Evolutionary conservation across 2,329 filamentous ascomycete genomes (phyloP), one percentile per base, ranked within the genome.

Genomic region (Raffaelea albimanens): DNA sequence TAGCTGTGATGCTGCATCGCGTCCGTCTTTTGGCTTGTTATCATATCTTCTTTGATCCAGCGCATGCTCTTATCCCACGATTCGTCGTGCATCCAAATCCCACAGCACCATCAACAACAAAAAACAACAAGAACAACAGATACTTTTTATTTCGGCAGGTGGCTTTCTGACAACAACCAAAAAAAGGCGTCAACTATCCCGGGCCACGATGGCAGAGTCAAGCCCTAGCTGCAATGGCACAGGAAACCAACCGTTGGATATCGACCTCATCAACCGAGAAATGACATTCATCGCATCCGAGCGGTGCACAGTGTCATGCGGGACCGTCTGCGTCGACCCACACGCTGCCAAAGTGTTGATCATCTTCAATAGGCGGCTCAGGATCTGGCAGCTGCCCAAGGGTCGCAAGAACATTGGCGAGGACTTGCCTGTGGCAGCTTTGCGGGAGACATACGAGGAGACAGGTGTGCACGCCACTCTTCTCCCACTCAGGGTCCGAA

Each of bases 391-490:
- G 57, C 61, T 73, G 7, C 70, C 70, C 43, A 73, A 73, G 55
- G 70, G 71, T 42, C 64, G 69, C 51, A 71, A 71, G 56, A 67
- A 72, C 54, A 66, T 74, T 40, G 63, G 62, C 47, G 70, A 74
- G 52, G 61, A 61, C 50, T 58, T 70, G 31, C 61, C 65, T 22
- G 58, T 57, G 2, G 61, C 70, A 0, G 71, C 70, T 13, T 51
- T 73, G 14, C 67, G 70, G 23, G 71, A 73, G 56, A 72, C 70
- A 0, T 61, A 61, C 40, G 71, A 75, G 51, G 71, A 74, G 55
- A 72, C 70, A 7, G 71, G 71, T 4, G 59, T 71, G n/a, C 56
- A 48, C 5, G 65, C 66, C 31, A 55, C 52, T 13, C 61, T 68
- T 0, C 52, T 73, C 29, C 56, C 60, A 10, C 61, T 73, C 48